Evolutionary conservation across 257 asterid genomes (phyloP).

Genomic region (Penstemon eatonii): DNA sequence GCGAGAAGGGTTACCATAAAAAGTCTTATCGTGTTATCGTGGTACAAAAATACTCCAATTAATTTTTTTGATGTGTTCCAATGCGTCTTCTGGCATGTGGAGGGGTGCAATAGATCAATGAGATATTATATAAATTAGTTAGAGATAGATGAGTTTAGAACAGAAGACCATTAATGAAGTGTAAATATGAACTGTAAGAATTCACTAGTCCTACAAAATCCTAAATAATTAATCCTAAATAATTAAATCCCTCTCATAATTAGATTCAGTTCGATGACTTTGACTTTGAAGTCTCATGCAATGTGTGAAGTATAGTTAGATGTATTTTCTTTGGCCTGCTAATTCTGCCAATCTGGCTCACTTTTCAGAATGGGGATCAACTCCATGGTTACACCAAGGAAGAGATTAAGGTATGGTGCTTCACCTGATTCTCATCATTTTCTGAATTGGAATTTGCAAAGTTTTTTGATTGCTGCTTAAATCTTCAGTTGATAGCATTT

Average conservation of each 20-base stretch:
- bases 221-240: background rate
- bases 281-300: conserved; percentile 23
- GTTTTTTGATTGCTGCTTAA: conserved; percentile 24
- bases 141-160: background rate
- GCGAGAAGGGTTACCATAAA: conserved; percentile 83
- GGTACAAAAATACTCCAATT: conserved; percentile 38
- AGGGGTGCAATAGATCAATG: background rate
- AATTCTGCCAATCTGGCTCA: conserved; percentile 26
- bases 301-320: conserved; percentile 17
- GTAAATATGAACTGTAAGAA: conserved; percentile 1
- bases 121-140: background rate
- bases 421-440: conserved; percentile 13
- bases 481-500: conserved; percentile 65
- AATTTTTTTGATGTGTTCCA: conserved; percentile 12
- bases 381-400: conserved; percentile 58
- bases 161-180: background rate
- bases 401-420: conserved; percentile 60
- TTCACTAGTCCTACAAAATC: background rate
- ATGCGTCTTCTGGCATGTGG: conserved; percentile 16
- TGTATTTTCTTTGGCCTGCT: conserved; percentile 3
- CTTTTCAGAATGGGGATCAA: conserved; percentile 62
- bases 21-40: conserved; percentile 51
- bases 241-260: background rate
- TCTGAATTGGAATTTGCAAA: background rate
- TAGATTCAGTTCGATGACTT: conserved; percentile 18